Evolutionary conservation across 148 eudicot genomes (phyloP), one percentile per base, ranked within the genome.

Genomic region (Chenopodium berlandieri): DNA sequence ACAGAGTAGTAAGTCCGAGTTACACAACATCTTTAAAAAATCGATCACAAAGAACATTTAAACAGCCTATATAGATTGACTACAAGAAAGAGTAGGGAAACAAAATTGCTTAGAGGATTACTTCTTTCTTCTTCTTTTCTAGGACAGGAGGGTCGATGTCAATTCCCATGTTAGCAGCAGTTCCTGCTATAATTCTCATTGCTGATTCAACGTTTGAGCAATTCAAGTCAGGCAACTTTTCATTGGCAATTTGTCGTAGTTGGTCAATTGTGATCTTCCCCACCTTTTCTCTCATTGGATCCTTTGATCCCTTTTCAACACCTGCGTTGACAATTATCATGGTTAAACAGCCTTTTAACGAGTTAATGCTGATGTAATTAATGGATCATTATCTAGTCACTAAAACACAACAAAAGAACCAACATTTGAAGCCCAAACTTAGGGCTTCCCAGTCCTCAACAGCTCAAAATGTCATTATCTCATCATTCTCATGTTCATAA

Each of bases 91-190:
- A 75, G 30, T 40, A 9, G 25, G 1, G 9, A 30, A 25, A 32
- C 54, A 85, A 73, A 73, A 47, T 25, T 46, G 17, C 46, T 67
- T 32, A 44, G 37, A n/a, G 91, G 77, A 88, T 75, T 52, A 86
- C 76, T 85, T 83, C 85, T 77, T 96, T 92, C 78, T 78, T 81
- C 85, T 94, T 96, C 6, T 85, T 85, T 84, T 87, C 89, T 75
- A 96, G 97, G 79, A 96, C 50, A 7, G 99, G 97, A 46, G 97
- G 98, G 69, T 96, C 98, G 25, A 96, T 73, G 67, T 96, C 99
- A 20, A 96, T 91, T 37, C 99, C 98, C 99, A 96, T 96, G 79
- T 96, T 96, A 34, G 97, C 95, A 27, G 98, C 98, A 30, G 98
- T 96, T 63, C 99, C 98, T 56, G 98, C 99, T 78, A 94, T 92